These are phyloP conservation scores for Xylaria venustula DNA, from an alignment of 495 filamentous ascomycete genomes.

Conservation along the genomic window DNA sequence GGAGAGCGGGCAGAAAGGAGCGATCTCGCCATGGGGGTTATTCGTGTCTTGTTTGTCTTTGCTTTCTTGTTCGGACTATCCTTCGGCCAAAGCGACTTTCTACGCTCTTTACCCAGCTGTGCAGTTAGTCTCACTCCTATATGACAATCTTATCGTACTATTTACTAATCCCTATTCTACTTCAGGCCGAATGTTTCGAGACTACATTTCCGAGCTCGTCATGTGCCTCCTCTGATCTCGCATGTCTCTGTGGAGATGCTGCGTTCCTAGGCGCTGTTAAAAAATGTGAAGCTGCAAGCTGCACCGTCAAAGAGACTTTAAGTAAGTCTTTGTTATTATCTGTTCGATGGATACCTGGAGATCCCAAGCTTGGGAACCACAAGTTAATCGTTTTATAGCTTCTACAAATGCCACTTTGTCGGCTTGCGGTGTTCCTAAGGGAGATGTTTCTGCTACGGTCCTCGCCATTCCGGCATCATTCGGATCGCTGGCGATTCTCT, in stretches of 20 bases:
- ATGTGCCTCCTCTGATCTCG: slow-evolving; percentile 13
- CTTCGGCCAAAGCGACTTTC: neutral
- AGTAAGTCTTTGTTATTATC: slow-evolving; percentile 5
- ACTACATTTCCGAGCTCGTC: slow-evolving; percentile 9
- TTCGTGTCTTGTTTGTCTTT: neutral
- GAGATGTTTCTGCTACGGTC: neutral
- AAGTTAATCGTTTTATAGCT: neutral
- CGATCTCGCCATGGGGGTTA: neutral
- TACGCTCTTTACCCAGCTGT: neutral
- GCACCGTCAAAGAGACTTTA: slow-evolving; percentile 11
- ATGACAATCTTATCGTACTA: too few relatives aligned
- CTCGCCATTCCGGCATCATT: neutral
- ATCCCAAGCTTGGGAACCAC: neutral
- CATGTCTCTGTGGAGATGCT: slow-evolving; percentile 19
- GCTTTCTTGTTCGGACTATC: neutral
- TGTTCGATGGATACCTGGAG: neutral
- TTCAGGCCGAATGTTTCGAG: slow-evolving; percentile 15
- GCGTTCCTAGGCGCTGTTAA: slow-evolving; percentile 10
- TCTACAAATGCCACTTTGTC: slow-evolving; percentile 4
- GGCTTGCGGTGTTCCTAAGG: neutral
- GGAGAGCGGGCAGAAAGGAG: neutral
- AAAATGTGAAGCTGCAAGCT: slow-evolving; percentile 12
- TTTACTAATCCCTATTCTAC: neutral
- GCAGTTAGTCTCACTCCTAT: neutral
- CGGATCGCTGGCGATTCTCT: slow-evolving; percentile 3